A percentile compares a stretch with the other conserved stretches of the same genome.
These are phyloP conservation scores for Yamadazyma spencermartinsiae DNA, from an alignment of 1,139 yeast species.

Conservation along the genomic window DNA sequence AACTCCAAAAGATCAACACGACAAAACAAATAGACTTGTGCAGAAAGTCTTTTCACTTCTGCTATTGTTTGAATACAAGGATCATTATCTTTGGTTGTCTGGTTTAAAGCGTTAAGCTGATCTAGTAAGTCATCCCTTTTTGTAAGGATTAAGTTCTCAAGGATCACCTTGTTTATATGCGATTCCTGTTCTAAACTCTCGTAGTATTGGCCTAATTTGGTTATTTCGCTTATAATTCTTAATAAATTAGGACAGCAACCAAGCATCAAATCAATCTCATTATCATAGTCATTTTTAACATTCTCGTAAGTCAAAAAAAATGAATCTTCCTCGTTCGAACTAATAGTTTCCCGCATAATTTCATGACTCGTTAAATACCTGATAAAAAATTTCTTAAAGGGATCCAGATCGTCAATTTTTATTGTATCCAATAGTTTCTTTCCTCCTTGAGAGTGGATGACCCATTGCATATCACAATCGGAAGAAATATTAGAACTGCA, in stretches of 20 bases:
- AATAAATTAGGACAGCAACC: slow-evolving; percentile 39
- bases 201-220: slow-evolving; percentile 32
- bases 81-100: slow-evolving; percentile 6
- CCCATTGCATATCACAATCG: slow-evolving; percentile 37
- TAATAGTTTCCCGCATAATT: slow-evolving; percentile 40
- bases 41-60: slow-evolving; percentile 34
- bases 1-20: slow-evolving; percentile 25
- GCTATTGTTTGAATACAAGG: slow-evolving; percentile 23
- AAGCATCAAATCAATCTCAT: slow-evolving; percentile 32
- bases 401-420: slow-evolving; percentile 7
- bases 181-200: slow-evolving; percentile 27
- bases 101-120: slow-evolving; percentile 11
- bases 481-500: slow-evolving; percentile 41
- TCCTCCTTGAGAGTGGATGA: slow-evolving; percentile 34
- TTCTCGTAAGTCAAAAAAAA: slow-evolving; percentile 17
- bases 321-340: slow-evolving; percentile 5
- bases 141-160: slow-evolving; percentile 10
- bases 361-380: slow-evolving; percentile 39
- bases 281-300: slow-evolving; percentile 29
- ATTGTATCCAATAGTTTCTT: slow-evolving; percentile 23
- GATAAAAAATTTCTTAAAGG: slow-evolving; percentile 29
- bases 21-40: slow-evolving; percentile 32
- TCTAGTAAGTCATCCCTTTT: slow-evolving; percentile 8
- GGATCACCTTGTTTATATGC: slow-evolving; percentile 4
- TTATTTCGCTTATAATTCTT: slow-evolving; percentile 30